Evolutionary conservation across 2,329 filamentous ascomycete species (phyloP).

Genomic region (Botrytis tulipae): DNA sequence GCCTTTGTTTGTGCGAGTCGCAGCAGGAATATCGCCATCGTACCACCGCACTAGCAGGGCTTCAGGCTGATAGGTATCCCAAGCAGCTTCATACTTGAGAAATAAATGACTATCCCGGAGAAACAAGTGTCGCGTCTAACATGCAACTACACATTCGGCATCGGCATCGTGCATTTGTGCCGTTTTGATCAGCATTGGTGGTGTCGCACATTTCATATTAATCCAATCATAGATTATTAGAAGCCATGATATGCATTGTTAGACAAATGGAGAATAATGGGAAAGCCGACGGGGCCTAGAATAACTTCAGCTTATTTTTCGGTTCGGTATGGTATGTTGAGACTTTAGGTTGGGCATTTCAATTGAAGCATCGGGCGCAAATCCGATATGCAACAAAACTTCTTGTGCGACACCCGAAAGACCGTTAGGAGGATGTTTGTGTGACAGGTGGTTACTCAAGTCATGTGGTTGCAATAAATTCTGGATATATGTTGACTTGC

Average conservation of each 20-base stretch:
- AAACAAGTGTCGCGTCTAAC: not conserved
- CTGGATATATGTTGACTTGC: constrained; percentile 7
- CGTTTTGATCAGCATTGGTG: not conserved
- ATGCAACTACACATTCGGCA: constrained; percentile 8
- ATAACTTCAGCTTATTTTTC: constrained; percentile 6
- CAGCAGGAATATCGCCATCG: not conserved
- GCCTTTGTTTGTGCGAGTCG: constrained; percentile 12
- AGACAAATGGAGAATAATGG: constrained; percentile 1
- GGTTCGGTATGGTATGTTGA: constrained; percentile 2
- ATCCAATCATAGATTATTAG: not conserved
- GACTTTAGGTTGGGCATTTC: constrained; percentile 15
- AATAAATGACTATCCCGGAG: not conserved
- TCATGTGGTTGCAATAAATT: constrained; percentile 16
- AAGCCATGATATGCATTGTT: constrained; percentile 6
- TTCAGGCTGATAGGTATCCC: constrained; percentile 4
- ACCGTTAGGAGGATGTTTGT: not conserved
- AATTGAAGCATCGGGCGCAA: constrained; percentile 16
- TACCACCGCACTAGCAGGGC: constrained; percentile 5
- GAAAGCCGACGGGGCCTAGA: not conserved
- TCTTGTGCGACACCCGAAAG: not conserved
- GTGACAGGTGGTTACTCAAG: not conserved
- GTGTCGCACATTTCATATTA: not conserved
- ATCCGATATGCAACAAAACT: constrained; percentile 24
- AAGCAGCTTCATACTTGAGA: not conserved
- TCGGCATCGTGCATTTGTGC: not conserved